Percentiles rank a stretch among this genome's conserved stretches.
Evolutionary conservation across 257 asterid genomes (phyloP).

Genomic region (Verbena officinalis): DNA sequence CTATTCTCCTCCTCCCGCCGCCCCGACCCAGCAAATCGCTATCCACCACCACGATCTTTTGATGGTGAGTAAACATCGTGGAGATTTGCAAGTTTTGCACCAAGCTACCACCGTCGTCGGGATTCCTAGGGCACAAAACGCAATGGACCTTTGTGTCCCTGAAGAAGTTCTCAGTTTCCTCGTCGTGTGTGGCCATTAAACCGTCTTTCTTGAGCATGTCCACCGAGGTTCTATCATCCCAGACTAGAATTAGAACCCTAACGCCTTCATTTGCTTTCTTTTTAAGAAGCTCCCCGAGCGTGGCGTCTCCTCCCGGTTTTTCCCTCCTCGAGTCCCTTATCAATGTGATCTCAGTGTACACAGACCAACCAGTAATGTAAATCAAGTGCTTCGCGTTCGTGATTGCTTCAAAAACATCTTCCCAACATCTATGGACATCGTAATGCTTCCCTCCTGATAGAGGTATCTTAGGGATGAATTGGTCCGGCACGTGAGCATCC

Average conservation of each 20-base stretch:
- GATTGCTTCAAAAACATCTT: conserved; percentile 78
- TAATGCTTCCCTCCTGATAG: conserved; percentile 63
- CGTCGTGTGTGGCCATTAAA: conserved; percentile 88
- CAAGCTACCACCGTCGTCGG: conserved; percentile 81
- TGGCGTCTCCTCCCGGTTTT: conserved; percentile 72
- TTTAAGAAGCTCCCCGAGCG: conserved; percentile 78
- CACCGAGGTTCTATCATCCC: conserved; percentile 91
- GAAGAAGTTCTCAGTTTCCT: conserved; percentile 64
- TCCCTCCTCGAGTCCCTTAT: conserved; percentile 76
- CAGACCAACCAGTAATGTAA: conserved; percentile 94
- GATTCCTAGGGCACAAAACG: conserved; percentile 78
- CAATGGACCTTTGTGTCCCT: conserved; percentile 65
- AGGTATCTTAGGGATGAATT: conserved; percentile 67
- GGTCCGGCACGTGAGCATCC: conserved; percentile 80
- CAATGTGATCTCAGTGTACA: conserved; percentile 69
- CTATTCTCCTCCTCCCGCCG: conserved; percentile 51
- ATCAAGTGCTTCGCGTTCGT: conserved; percentile 75
- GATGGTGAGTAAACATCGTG: conserved; percentile 91
- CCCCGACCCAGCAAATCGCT: conserved; percentile 53
- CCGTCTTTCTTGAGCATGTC: conserved; percentile 74
- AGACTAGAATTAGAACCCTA: conserved; percentile 75
- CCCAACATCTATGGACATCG: conserved; percentile 84
- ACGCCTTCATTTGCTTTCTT: conserved; percentile 80
- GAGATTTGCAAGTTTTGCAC: conserved; percentile 76
- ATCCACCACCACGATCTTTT: conserved; percentile 76